Conservation (phyloP, 495 filamentous ascomycete species). For the Tuber borchii region DNA sequence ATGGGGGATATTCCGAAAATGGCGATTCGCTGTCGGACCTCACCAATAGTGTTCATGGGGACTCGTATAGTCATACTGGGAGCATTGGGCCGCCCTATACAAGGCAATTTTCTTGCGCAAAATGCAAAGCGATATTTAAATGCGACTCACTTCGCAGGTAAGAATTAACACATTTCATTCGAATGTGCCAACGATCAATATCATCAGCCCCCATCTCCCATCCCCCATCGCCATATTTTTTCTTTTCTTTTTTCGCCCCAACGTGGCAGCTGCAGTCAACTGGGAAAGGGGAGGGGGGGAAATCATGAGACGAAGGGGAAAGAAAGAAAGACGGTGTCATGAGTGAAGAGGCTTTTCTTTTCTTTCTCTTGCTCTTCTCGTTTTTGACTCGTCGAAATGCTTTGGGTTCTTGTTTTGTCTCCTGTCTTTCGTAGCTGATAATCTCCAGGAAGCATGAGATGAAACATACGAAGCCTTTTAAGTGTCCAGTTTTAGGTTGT, state of each 20-base stretch:
- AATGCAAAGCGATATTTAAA: slow-evolving; percentile 28
- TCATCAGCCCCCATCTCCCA: neutral
- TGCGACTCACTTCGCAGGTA: slow-evolving; percentile 42
- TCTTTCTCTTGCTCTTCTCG: neutral
- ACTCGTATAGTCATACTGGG: slow-evolving; percentile 30
- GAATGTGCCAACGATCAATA: slow-evolving; percentile 2
- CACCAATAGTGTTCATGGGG: slow-evolving; percentile 23
- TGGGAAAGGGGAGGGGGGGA: neutral
- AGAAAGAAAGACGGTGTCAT: neutral
- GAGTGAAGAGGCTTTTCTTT: neutral
- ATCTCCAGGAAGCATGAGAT: slow-evolving; percentile 67
- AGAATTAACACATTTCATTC: slow-evolving; percentile 20
- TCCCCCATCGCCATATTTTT: neutral
- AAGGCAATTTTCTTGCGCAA: slow-evolving; percentile 27
- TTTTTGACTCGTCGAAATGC: neutral
- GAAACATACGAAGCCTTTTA: slow-evolving; percentile 67
- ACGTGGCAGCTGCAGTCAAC: neutral
- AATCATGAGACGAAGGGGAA: neutral
- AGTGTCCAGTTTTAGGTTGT: slow-evolving; percentile 59
- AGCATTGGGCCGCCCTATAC: slow-evolving; percentile 24
- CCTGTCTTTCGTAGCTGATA: slow-evolving; percentile 16
- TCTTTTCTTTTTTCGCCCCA: neutral
- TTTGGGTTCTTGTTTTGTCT: slow-evolving; percentile 8
- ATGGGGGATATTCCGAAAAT: slow-evolving; percentile 24
- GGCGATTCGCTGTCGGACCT: slow-evolving; percentile 27